Conservation (phyloP, 805 yeast genomes). For the Metschnikowia baotianmanensis region DNA sequence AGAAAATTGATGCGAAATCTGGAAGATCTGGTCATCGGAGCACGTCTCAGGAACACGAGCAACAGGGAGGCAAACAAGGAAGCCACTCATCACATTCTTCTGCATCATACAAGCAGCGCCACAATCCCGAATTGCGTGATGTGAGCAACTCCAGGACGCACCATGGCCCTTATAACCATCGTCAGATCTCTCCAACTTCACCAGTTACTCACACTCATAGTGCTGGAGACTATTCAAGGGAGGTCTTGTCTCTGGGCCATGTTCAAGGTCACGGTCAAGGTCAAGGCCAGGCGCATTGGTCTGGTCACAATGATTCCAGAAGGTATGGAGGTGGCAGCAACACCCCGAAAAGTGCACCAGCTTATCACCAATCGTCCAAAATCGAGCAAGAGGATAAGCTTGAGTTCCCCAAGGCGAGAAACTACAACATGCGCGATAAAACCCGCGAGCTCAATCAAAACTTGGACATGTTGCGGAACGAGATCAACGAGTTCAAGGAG, state of each 20-base stretch:
- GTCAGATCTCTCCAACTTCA: constrained; percentile 6
- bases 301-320: no score
- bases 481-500: constrained; percentile 45
- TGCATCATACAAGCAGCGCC: background rate
- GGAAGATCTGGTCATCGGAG: constrained; percentile 1
- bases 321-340: no score
- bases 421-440: constrained; percentile 21
- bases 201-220: no score
- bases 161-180: constrained; percentile 1
- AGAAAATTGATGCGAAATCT: no score
- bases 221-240: no score
- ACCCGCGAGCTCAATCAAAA: constrained; percentile 40
- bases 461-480: constrained; percentile 39
- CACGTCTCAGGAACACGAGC: constrained; percentile 4
- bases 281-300: background rate
- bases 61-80: no score
- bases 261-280: background rate
- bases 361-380: no score
- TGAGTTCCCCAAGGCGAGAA: constrained; percentile 3
- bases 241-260: no score
- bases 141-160: background rate
- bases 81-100: background rate
- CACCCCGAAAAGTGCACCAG: no score
- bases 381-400: no score
- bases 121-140: constrained; percentile 1